phyloP scores from a whole-genome alignment of 441 rosid genomes.

The Gossypium lobatum region DNA sequence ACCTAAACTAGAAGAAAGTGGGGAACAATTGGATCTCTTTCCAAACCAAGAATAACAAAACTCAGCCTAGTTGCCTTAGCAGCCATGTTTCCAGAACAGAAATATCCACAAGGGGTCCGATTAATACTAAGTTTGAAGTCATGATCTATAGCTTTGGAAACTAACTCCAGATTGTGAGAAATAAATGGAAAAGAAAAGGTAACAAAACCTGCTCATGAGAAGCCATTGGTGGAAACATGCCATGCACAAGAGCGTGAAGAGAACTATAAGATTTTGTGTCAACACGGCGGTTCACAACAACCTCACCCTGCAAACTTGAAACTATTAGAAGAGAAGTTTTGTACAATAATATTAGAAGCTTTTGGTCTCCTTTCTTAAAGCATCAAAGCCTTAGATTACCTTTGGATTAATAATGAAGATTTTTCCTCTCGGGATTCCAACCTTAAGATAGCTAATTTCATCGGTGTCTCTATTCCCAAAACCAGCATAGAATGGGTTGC shows the following conservation, averaged over 20 bases:
- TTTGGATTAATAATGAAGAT: slow-evolving; percentile 91
- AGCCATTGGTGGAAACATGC: slow-evolving; percentile 66
- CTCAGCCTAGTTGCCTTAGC: not conserved
- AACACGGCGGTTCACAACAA: slow-evolving; percentile 68
- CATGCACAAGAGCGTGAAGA: slow-evolving; percentile 73
- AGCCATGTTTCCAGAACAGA: not conserved
- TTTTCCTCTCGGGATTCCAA: slow-evolving; percentile 91
- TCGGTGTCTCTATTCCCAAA: slow-evolving; percentile 98
- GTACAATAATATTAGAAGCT: not conserved
- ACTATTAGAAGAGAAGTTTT: slow-evolving; percentile 18
- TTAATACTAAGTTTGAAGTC: not conserved
- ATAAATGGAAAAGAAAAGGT: slow-evolving; percentile 5
- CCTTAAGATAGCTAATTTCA: slow-evolving; percentile 90
- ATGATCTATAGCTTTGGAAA: not conserved
- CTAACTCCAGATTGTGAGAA: not conserved
- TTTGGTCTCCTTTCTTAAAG: not conserved
- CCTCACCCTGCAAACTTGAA: slow-evolving; percentile 68
- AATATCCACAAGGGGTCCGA: not conserved
- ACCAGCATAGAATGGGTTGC: slow-evolving; percentile 96
- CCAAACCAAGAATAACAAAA: not conserved
- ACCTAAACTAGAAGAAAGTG: not conserved
- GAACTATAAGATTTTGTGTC: slow-evolving; percentile 78
- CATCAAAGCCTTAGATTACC: slow-evolving; percentile 35
- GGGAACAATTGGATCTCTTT: not conserved
- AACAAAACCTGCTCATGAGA: slow-evolving; percentile 65